Percentiles rank a stretch among this genome's conserved stretches.
Conservation (phyloP, 164 flowering plant species). For the Vitis cinerea region DNA sequence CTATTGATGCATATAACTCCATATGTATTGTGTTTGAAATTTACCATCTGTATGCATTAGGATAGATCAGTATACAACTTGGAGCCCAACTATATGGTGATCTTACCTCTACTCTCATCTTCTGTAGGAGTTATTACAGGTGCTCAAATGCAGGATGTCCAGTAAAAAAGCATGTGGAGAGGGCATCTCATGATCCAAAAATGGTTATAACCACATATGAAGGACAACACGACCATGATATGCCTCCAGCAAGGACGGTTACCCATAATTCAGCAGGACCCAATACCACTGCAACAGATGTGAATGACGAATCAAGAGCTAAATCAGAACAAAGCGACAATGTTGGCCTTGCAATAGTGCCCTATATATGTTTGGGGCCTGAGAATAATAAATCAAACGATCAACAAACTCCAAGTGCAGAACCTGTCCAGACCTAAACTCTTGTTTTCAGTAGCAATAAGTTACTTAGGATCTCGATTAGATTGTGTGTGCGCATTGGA, state of each 20-base stretch:
- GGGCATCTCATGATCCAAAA: constrained; percentile 57
- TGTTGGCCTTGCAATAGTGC: neutral
- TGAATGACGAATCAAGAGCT: neutral
- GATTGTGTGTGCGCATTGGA: no score
- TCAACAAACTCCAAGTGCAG: constrained; percentile 18
- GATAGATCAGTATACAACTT: no score
- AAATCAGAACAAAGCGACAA: constrained; percentile 12
- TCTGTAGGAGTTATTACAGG: constrained; percentile 66
- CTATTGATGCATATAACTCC: no score
- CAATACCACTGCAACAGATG: neutral
- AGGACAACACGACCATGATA: constrained; percentile 50
- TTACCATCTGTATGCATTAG: no score
- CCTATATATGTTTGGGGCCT: neutral
- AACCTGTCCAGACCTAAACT: constrained; percentile 22
- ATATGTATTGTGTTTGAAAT: no score
- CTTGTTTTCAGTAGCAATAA: neutral
- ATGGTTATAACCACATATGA: constrained; percentile 56
- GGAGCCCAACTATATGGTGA: no score
- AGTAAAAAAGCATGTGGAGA: constrained; percentile 63
- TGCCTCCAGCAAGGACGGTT: constrained; percentile 48
- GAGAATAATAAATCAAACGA: constrained; percentile 7
- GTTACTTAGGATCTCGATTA: neutral
- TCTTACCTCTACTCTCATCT: neutral
- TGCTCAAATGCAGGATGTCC: constrained; percentile 63
- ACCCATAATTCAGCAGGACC: constrained; percentile 25